These are phyloP conservation scores for Rhodotorula diobovata DNA, from an alignment of 768 basidiomycete species.

Conservation along the genomic window DNA sequence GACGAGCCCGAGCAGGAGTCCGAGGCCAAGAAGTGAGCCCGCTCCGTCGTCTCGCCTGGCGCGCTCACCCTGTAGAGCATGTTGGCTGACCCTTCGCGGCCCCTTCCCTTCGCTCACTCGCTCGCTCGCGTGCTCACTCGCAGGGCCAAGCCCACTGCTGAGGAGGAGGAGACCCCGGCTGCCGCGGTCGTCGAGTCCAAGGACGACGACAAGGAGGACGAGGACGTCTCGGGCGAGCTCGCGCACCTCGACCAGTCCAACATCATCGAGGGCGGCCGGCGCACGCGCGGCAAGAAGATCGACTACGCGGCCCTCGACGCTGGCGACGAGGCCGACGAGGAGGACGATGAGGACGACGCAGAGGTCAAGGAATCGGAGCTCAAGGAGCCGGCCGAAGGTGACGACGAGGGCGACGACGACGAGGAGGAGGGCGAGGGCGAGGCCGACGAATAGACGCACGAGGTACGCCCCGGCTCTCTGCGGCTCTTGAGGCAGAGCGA, in stretches of 20 bases:
- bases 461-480: neutral
- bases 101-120: too few relatives aligned
- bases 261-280: conserved; percentile 29
- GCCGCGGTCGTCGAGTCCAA: conserved; percentile 1
- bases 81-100: too few relatives aligned
- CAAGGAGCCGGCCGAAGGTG: neutral
- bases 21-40: conserved; percentile 18
- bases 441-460: neutral
- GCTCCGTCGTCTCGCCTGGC: neutral
- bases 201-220: conserved; percentile 15
- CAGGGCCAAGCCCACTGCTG: conserved; percentile 13
- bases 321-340: neutral
- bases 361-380: neutral
- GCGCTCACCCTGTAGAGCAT: neutral
- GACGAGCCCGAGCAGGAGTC: conserved; percentile 17
- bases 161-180: neutral
- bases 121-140: neutral
- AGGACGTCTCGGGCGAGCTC: conserved; percentile 34
- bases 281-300: conserved; percentile 34
- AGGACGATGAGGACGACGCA: conserved; percentile 3
- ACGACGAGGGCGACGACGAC: neutral
- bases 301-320: conserved; percentile 31
- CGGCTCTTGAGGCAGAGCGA: too few relatives aligned
- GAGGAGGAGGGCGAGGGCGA: conserved; percentile 2
- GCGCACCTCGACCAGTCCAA: conserved; percentile 30